Evolutionary conservation across 1,284 basidiomycete species (phyloP).

Genomic region (Microbotryum violaceum): DNA sequence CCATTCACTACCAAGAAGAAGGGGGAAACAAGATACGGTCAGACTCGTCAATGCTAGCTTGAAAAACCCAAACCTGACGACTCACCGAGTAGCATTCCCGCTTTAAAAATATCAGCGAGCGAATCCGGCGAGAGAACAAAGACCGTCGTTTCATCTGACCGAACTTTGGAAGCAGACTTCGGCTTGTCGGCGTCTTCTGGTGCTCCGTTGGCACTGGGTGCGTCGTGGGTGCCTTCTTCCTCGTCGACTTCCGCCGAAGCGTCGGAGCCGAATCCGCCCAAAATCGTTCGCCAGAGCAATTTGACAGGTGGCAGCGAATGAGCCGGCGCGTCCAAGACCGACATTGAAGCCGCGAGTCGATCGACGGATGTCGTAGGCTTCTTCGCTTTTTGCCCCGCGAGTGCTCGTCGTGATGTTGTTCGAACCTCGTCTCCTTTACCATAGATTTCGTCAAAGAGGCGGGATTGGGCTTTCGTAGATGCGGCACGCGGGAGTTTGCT

Average conservation of each 20-base stretch:
- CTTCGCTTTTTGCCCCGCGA: background rate
- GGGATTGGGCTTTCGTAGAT: conserved; percentile 4
- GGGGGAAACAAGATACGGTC: too few relatives aligned
- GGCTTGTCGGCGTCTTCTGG: background rate
- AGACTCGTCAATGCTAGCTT: background rate
- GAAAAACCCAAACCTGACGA: background rate
- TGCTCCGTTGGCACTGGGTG: background rate
- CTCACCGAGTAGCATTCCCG: conserved; percentile 9
- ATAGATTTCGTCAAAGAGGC: conserved; percentile 35
- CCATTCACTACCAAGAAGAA: too few relatives aligned
- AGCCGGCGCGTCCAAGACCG: conserved; percentile 19
- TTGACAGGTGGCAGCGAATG: conserved; percentile 24
- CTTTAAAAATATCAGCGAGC: conserved; percentile 12
- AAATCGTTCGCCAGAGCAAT: conserved; percentile 21
- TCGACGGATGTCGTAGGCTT: background rate
- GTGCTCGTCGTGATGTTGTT: background rate
- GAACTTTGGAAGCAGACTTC: background rate
- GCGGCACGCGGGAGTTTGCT: conserved; percentile 11
- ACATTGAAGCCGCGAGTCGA: background rate
- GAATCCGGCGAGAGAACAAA: background rate
- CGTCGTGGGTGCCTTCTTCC: background rate
- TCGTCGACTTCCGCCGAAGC: conserved; percentile 5
- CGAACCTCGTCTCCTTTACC: conserved; percentile 8
- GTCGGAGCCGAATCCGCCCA: background rate
- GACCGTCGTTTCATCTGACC: background rate